Base-by-base conservation (phyloP, 768 basidiomycete species). In the Calvatia gigantea region DNA sequence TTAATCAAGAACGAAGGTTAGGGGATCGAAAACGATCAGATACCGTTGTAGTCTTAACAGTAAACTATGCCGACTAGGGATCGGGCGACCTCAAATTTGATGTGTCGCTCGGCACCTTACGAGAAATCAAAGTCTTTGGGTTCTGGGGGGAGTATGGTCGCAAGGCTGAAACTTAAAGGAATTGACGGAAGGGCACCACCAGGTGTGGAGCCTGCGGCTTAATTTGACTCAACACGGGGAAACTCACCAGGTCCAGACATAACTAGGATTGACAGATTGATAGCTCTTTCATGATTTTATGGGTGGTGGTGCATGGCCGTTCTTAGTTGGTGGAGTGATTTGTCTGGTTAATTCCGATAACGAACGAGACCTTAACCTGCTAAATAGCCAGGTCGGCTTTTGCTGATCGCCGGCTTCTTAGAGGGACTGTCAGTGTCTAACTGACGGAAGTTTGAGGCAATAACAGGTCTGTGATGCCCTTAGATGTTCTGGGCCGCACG, bases 321-420 rank as follows among this genome's bases (percentile, higher is more conserved):
- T 87, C 85, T 86, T 87, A 86, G 85, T 87, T 87, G 81, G 83
- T 75, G 87, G 86, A 90, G 87, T 89, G 89, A 90, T 89, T 90
- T 90, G 89, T 91, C 89, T 90, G 89, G 87, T 89, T 90, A 89
- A 91, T 89, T 89, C 86, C 83, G 87, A 90, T 89, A 89, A 89
- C 83, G 84, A 90, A 88, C 82, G 86, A 90, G 87, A 90, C 88
- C 85, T 87, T 87, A 84, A 85, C 85, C 85, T 88, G 86, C 88
- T 89, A 87, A 89, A 88, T 90, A 89, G 87, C 79, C 85, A 77
- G 83, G 81, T 79, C 72, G 81, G 78, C 84, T 82, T 81, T 78
- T 61, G 85, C 80, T 84, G 83, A 83, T 80, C 79, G 77, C 74
- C 64, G 81, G 79, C 85, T 87, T 89, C 85, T 88, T 87, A 87